phyloP scores from a whole-genome alignment of 2,329 filamentous ascomycete species.

The Arthroderma uncinatum region DNA sequence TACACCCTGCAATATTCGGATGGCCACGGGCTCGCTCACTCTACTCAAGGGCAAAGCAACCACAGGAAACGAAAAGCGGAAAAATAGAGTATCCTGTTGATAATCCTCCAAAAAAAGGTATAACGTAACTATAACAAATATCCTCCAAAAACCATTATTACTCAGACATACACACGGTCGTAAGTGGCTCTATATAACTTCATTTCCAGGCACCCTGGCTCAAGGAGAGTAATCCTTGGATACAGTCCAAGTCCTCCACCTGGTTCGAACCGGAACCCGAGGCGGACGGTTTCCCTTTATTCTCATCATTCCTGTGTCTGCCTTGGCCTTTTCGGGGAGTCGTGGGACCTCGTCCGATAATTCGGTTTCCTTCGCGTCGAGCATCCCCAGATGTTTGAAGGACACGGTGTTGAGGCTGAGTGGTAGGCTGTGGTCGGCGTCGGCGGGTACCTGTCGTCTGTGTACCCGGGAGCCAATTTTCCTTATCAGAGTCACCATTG shows the following conservation, averaged over 20 bases:
- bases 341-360: not conserved
- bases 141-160: not conserved
- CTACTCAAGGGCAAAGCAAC: not conserved
- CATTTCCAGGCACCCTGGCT: constrained; percentile 85
- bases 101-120: not conserved
- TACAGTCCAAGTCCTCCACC: constrained; percentile 72
- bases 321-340: not conserved
- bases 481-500: constrained; percentile 77
- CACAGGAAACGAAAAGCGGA: not conserved
- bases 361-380: constrained; percentile 8
- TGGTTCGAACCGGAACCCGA: constrained; percentile 40
- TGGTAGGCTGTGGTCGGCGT: constrained; percentile 19
- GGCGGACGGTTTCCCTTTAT: not conserved
- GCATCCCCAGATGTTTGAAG: constrained; percentile 7
- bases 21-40: not conserved
- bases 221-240: constrained; percentile 76
- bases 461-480: constrained; percentile 63
- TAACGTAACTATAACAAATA: not conserved
- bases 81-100: not conserved
- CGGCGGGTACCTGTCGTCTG: constrained; percentile 31
- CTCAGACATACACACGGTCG: not conserved
- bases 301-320: not conserved
- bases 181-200: constrained; percentile 4
- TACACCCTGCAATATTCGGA: not conserved
- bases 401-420: constrained; percentile 9